Percentiles rank a stretch among this genome's conserved stretches.
phyloP scores from a whole-genome alignment of 495 filamentous ascomycete genomes.

The Chaetomium tenue region DNA sequence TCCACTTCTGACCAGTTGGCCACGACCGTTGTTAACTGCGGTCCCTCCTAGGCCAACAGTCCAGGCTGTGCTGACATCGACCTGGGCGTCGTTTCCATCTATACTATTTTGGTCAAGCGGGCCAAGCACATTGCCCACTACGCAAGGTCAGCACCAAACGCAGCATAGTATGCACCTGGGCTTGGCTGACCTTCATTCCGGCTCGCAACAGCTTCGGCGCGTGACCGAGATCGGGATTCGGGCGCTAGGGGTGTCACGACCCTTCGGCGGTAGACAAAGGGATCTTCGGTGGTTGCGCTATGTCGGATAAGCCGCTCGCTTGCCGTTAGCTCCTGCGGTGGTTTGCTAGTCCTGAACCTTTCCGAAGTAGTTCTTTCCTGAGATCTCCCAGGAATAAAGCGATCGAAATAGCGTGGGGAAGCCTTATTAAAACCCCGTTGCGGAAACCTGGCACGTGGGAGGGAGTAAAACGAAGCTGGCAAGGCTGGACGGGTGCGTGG shows the following conservation, averaged over 20 bases:
- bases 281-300: constrained; percentile 58
- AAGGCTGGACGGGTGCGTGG: constrained; percentile 23
- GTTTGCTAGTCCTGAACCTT: constrained; percentile 64
- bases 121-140: constrained; percentile 41
- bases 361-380: constrained; percentile 45
- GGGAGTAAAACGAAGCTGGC: constrained; percentile 24
- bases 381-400: constrained; percentile 64
- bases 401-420: constrained; percentile 52
- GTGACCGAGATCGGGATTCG: constrained; percentile 29
- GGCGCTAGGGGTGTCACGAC: constrained; percentile 38
- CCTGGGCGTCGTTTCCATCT: constrained; percentile 37
- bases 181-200: constrained; percentile 29
- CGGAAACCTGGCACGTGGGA: constrained; percentile 15
- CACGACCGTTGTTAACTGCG: constrained; percentile 59
- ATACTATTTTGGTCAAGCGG: constrained; percentile 31
- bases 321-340: constrained; percentile 55
- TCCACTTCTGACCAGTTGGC: constrained; percentile 62
- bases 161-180: neutral
- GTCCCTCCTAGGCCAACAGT: constrained; percentile 62
- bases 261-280: constrained; percentile 57
- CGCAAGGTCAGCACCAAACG: constrained; percentile 3
- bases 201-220: constrained; percentile 36
- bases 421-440: constrained; percentile 24
- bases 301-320: constrained; percentile 62
- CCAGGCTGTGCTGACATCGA: constrained; percentile 76